phyloP scores from a whole-genome alignment of 208 protist species.

The Trypanosoma theileri region DNA sequence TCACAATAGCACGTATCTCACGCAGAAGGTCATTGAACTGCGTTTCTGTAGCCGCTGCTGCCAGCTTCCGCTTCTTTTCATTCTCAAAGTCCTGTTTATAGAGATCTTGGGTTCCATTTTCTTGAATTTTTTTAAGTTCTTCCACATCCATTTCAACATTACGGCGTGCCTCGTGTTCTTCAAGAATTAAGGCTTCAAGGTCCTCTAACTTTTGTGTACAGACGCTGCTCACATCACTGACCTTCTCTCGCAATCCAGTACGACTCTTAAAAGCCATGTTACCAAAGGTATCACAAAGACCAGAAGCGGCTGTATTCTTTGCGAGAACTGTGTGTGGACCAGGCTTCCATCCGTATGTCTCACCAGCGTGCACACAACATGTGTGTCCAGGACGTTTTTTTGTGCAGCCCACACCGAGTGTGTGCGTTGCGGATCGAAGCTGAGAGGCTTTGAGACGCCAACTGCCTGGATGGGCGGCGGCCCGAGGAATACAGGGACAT shows the following conservation, averaged over 20 bases:
- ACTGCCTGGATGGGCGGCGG: conserved; percentile 61
- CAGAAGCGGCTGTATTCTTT: conserved; percentile 63
- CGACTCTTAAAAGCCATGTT: conserved; percentile 68
- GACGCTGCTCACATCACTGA: conserved; percentile 67
- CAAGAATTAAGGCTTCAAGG: conserved; percentile 70
- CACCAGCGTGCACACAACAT: conserved; percentile 58
- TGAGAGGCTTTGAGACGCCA: conserved; percentile 58
- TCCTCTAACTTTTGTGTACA: conserved; percentile 63
- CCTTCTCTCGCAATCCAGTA: conserved; percentile 34
- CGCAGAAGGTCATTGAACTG: conserved; percentile 67
- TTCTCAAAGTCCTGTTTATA: conserved; percentile 49
- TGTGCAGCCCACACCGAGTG: conserved; percentile 40
- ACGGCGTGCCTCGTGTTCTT: conserved; percentile 61
- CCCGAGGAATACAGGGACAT: conserved; percentile 75
- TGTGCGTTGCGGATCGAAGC: conserved; percentile 55
- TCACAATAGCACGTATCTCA: conserved; percentile 55
- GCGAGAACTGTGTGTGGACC: conserved; percentile 64
- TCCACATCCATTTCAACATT: conserved; percentile 60
- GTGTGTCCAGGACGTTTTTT: conserved; percentile 31
- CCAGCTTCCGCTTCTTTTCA: conserved; percentile 33
- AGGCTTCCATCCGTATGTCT: conserved; percentile 62
- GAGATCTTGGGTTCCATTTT: conserved; percentile 41
- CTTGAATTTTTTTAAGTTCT: conserved; percentile 51
- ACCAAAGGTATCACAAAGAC: conserved; percentile 79
- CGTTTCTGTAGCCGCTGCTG: conserved; percentile 37